Base-by-base conservation (phyloP, 164 flowering plant genomes). In the Saururus chinensis region DNA sequence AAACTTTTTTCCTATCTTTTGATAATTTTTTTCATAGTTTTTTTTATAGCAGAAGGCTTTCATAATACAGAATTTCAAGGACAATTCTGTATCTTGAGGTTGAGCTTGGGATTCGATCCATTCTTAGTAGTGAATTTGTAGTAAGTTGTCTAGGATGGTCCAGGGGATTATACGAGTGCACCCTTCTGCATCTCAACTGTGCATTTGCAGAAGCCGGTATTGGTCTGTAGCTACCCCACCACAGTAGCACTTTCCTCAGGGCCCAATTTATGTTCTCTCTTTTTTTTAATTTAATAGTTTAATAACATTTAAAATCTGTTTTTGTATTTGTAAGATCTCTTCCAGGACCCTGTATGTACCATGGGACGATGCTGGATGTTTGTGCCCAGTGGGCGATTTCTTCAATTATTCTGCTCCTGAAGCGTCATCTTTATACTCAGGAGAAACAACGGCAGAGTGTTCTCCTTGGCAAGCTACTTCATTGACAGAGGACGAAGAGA, bases 361-460 rank as follows among this genome's bases (percentile, higher is more conserved):
- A 40, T 91, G 99, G 99, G 96, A 95, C 76, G 82, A 80, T 58
- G 99, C 95, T 65, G 99, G 99, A 37, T 90, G 99, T 70, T 80
- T 95, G 69, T 95, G 99, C 61, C 99, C 99, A 37, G 86, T 90
- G 54, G 97, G 96, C 21, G 99, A 95, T 73, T 78, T 90, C 53
- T 91, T 87, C 67, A 95, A 95, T 66, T 95, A 95, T 70, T 81
- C 83, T 72, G 86, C 96, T 48, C 98, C 98, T 53, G 90, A 79
- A 53, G 89, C 75, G 61, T 90, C 82, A 24, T 37, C 60, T 22
- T 51, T 40, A 59, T 41, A 23, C 40, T 60, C 40, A 51, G 82
- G 70, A 56, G 74, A 53, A 66, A 40, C 52, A 16, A 67, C 56
- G 37, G 60, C 85, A 78, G 62, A 89, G 79, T 49, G 42, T 24